These are phyloP conservation scores for Penicillium coffeae DNA, from an alignment of 495 filamentous ascomycete species.

Conservation along the genomic window DNA sequence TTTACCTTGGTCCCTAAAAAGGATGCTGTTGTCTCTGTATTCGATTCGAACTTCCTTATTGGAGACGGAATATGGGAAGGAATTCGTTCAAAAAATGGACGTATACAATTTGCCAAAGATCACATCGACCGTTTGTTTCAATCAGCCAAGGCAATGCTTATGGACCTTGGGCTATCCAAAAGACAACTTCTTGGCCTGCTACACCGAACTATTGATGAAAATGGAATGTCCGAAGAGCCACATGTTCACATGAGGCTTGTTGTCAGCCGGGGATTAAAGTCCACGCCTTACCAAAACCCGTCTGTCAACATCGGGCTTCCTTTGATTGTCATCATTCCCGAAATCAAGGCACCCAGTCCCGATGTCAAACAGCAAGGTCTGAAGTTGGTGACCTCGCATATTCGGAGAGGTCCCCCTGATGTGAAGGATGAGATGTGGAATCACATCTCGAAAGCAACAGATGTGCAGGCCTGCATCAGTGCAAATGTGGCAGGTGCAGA, in stretches of 20 bases:
- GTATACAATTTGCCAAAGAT: background rate
- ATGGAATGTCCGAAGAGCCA: background rate
- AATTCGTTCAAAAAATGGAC: background rate
- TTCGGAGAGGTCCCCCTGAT: background rate
- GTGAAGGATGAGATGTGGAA: slow-evolving; percentile 3
- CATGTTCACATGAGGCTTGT: background rate
- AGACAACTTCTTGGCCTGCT: background rate
- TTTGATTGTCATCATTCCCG: slow-evolving; percentile 2
- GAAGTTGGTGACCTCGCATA: background rate
- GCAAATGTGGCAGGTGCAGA: background rate
- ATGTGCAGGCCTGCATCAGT: slow-evolving; percentile 1
- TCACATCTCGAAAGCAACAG: background rate
- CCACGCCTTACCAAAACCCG: slow-evolving; percentile 1
- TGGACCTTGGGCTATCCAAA: slow-evolving; percentile 1
- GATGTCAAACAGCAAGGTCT: background rate
- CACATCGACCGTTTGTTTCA: slow-evolving; percentile 1
- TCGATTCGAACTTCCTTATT: background rate
- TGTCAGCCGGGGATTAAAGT: slow-evolving; percentile 2
- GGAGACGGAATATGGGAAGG: background rate
- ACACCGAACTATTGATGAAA: background rate
- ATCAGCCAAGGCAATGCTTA: slow-evolving; percentile 1
- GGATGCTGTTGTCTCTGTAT: background rate
- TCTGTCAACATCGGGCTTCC: slow-evolving; percentile 1
- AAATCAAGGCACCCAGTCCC: background rate
- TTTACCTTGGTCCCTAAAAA: background rate